These are phyloP conservation scores for Metschnikowia kofuensis DNA, from an alignment of 805 yeast species.

Conservation along the genomic window DNA sequence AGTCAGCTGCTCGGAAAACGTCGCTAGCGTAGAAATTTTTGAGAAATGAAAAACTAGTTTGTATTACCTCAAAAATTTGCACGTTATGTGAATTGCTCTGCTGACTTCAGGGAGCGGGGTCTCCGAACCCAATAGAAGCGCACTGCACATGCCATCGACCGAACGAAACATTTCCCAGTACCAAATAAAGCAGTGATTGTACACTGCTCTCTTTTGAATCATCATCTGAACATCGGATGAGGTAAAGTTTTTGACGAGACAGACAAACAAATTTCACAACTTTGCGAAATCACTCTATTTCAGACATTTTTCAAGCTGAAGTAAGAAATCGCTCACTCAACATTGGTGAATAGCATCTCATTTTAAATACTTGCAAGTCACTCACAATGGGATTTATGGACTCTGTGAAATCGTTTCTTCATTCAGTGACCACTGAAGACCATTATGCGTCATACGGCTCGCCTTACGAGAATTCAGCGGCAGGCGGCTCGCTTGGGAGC, in stretches of 20 bases:
- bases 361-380: neutral
- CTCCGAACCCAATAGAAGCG: neutral
- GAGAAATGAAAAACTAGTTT: too few relatives aligned
- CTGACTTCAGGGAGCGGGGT: neutral
- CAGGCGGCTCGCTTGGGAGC: conserved; percentile 16
- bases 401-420: conserved; percentile 36
- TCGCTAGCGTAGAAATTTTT: too few relatives aligned
- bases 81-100: neutral
- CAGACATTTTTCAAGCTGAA: too few relatives aligned
- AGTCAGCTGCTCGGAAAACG: too few relatives aligned
- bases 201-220: neutral
- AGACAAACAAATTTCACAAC: too few relatives aligned
- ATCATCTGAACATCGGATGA: too few relatives aligned
- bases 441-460: conserved; percentile 56
- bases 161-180: neutral
- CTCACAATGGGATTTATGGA: conserved; percentile 36
- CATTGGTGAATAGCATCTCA: too few relatives aligned
- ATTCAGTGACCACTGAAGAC: conserved; percentile 56
- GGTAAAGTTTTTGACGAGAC: too few relatives aligned
- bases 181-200: neutral
- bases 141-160: conserved; percentile 1
- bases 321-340: too few relatives aligned
- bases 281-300: too few relatives aligned
- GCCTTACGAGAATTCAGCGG: conserved; percentile 18
- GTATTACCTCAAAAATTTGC: neutral